A percentile compares a stretch with the other conserved stretches of the same genome.
Evolutionary conservation across 805 yeast species (phyloP).

Genomic region (Yamadazyma endophytica): DNA sequence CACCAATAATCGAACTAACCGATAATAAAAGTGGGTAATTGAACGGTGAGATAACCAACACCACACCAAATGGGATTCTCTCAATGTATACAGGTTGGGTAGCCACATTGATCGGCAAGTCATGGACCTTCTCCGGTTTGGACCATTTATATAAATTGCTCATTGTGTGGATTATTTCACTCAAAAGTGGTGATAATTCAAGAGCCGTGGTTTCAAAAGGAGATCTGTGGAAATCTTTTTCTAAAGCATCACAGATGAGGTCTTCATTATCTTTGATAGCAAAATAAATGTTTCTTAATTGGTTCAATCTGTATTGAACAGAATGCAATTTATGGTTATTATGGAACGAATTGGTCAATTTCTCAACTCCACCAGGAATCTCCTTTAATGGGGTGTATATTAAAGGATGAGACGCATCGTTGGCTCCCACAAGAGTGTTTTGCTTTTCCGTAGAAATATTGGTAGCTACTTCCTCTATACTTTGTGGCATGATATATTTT

Average conservation of each 20-base stretch:
- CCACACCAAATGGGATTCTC: constrained; percentile 54
- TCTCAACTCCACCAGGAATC: constrained; percentile 45
- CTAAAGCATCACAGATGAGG: constrained; percentile 52
- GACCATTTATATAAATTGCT: constrained; percentile 58
- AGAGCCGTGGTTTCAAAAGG: constrained; percentile 55
- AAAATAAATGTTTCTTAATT: constrained; percentile 63
- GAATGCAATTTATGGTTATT: constrained; percentile 44
- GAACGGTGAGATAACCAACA: constrained; percentile 73
- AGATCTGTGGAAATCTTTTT: constrained; percentile 64
- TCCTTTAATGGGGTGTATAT: constrained; percentile 44
- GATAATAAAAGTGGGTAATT: constrained; percentile 72
- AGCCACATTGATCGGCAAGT: constrained; percentile 31
- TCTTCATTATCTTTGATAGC: constrained; percentile 57
- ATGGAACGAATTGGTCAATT: constrained; percentile 41
- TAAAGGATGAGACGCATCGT: no score
- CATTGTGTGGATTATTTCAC: constrained; percentile 59
- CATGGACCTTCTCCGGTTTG: constrained; percentile 42
- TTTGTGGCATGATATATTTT: no score
- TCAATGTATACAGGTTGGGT: constrained; percentile 30
- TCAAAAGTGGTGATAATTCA: constrained; percentile 50
- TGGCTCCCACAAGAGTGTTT: no score
- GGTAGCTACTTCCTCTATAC: no score
- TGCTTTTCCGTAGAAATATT: no score
- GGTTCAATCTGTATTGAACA: constrained; percentile 54
- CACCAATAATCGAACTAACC: constrained; percentile 66